Conservation (phyloP, 208 protist genomes). For the Trypanosoma brucei region DNA sequence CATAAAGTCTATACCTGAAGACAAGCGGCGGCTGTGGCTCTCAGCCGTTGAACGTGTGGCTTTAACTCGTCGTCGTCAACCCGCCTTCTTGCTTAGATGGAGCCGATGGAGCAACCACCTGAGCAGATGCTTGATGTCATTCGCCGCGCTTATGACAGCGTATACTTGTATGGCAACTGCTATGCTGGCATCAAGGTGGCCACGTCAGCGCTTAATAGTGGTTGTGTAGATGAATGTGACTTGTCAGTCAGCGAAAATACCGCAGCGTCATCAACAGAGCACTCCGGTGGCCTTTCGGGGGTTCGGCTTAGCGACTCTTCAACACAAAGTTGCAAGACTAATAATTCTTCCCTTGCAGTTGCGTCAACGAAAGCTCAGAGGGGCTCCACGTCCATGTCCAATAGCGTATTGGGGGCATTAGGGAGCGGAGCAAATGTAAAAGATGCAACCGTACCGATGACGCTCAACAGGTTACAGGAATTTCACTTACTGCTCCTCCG, state of each 20-base stretch:
- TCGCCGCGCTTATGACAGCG: slow-evolving; percentile 56
- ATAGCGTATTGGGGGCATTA: neutral
- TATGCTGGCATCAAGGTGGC: slow-evolving; percentile 48
- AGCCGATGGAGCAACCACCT: slow-evolving; percentile 38
- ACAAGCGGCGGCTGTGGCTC: too few species aligned
- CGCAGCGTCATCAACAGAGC: slow-evolving; percentile 1
- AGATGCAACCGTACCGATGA: neutral
- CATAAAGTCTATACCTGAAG: too few species aligned
- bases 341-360: neutral
- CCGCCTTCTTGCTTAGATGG: too few species aligned
- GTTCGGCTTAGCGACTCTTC: neutral
- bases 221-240: neutral
- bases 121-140: slow-evolving; percentile 70
- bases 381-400: neutral
- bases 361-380: neutral
- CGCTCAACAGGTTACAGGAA: slow-evolving; percentile 55
- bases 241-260: neutral
- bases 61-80: too few species aligned
- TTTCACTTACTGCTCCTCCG: slow-evolving; percentile 68
- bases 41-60: too few species aligned
- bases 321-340: neutral
- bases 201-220: slow-evolving; percentile 22
- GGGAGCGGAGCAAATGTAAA: slow-evolving; percentile 8
- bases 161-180: slow-evolving; percentile 58
- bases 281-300: neutral